Conservation (phyloP, 257 asterid genomes). For the Cynanchum wilfordii region DNA sequence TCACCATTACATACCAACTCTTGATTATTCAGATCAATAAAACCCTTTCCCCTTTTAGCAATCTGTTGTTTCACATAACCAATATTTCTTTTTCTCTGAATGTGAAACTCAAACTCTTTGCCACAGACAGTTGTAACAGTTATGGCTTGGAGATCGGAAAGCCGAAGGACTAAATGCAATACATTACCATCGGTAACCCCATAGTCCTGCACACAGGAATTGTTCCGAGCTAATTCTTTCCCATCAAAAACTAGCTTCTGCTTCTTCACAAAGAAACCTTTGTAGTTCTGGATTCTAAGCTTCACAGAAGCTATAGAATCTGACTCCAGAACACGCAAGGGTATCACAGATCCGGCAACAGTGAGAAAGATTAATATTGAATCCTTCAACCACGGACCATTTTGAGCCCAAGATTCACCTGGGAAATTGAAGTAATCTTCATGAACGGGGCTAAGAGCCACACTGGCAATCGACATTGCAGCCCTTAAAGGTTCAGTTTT, state of each 20-base stretch:
- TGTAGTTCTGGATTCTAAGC: conserved; percentile 49
- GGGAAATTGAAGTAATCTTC: conserved; percentile 58
- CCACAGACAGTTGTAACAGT: conserved; percentile 67
- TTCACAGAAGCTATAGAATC: conserved; percentile 81
- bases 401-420: conserved; percentile 32
- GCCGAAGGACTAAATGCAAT: conserved; percentile 55
- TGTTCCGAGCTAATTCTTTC: conserved; percentile 65
- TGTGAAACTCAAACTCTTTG: conserved; percentile 57
- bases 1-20: conserved; percentile 56
- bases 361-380: conserved; percentile 61
- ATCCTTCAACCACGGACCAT: conserved; percentile 36
- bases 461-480: conserved; percentile 68
- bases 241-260: conserved; percentile 74
- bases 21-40: conserved; percentile 46
- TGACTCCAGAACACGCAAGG: conserved; percentile 60
- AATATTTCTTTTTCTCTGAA: conserved; percentile 55
- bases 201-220: conserved; percentile 53
- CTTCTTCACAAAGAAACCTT: conserved; percentile 61
- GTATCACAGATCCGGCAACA: conserved; percentile 58
- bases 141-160: conserved; percentile 71
- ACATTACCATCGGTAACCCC: conserved; percentile 63
- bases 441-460: conserved; percentile 60
- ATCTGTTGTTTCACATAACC: conserved; percentile 66
- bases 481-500: conserved; percentile 23
- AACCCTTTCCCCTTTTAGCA: conserved; percentile 42